Evolutionary conservation across 768 basidiomycete species (phyloP), one percentile per base, ranked within the genome.

Genomic region (Lepiota subincarnata): DNA sequence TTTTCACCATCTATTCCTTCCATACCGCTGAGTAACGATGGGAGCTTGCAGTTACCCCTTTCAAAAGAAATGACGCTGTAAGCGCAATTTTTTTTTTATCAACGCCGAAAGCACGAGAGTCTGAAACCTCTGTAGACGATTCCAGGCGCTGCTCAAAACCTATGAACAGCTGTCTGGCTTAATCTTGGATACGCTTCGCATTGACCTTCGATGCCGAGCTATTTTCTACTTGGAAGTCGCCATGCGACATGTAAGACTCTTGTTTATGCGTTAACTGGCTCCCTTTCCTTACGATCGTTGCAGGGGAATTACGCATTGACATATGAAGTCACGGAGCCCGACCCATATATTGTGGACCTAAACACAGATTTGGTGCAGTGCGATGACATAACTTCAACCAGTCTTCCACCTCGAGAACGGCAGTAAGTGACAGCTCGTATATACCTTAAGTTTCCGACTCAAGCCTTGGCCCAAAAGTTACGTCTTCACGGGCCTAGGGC

Each of bases 21-120:
- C 0, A 51, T 77, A 19, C 65, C 72, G 0, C 68, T 74, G 0
- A 55, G 66, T 10, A 57, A 68, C 14, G 66, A 75, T 24, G 81
- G 83, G 14, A 73, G 76, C 18, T 70, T 93, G 24, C 76, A 73
- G 52, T 73, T 98, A 3, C 89, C 92, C 3, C 73, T 98, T 28
- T 94, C 93, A 1, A 75, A 74, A 40, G 94, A 95, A 56, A 98
- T 96, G 94, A 77, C 86, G 13, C 65, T 94, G 95, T 95, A 60
- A 60, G 92, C 72, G 34, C 31, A n/a, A n/a, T n/a, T n/a, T 53
- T 24, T 65, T 48, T 60, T 48, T 24, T 19, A 31, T 22, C 31
- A 31, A 8, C 31, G 31, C 7, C 31, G 6, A 31, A n/a, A 4
- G 10, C 12, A 10, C 46, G 13, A n/a, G 22, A 6, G 19, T 5